Percentiles rank a stretch among this genome's conserved stretches.
Conservation (phyloP, 352 stramenopile species). For the Phytophthora sp. region DNA sequence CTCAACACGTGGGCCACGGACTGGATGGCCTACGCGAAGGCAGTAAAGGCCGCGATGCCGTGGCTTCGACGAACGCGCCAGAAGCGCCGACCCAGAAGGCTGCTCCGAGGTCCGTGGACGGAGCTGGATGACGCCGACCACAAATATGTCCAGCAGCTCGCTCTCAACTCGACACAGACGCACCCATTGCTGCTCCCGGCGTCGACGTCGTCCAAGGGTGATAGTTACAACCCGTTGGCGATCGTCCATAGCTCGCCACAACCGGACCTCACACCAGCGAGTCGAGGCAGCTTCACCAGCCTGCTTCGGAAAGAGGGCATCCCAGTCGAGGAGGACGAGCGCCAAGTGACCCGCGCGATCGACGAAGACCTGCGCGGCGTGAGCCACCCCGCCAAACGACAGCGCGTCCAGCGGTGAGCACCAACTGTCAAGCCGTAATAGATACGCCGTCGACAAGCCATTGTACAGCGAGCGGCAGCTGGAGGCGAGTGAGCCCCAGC, state of each 20-base stretch:
- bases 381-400: conserved; percentile 10
- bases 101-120: conserved; percentile 40
- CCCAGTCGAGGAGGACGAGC: conserved; percentile 52
- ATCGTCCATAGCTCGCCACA: conserved; percentile 13
- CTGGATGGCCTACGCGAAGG: conserved; percentile 40
- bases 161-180: conserved; percentile 14
- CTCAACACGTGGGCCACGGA: conserved; percentile 32
- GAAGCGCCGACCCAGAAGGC: conserved; percentile 29
- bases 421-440: not conserved
- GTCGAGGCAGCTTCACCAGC: conserved; percentile 48
- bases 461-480: conserved; percentile 4
- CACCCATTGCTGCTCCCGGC: conserved; percentile 20
- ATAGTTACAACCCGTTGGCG: conserved; percentile 3
- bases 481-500: not conserved
- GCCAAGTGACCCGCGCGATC: conserved; percentile 36
- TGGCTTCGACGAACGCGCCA: conserved; percentile 18
- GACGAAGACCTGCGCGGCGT: conserved; percentile 49
- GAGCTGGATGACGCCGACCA: conserved; percentile 53
- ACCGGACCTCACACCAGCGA: conserved; percentile 45
- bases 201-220: not conserved
- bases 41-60: conserved; percentile 11
- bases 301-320: conserved; percentile 56
- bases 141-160: conserved; percentile 50
- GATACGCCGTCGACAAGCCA: not conserved
- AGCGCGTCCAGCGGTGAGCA: conserved; percentile 6